Percentiles rank a stretch among this genome's conserved stretches.
Evolutionary conservation across 2,329 filamentous ascomycete species (phyloP).

Genomic region (Stemphylium vesicarium): DNA sequence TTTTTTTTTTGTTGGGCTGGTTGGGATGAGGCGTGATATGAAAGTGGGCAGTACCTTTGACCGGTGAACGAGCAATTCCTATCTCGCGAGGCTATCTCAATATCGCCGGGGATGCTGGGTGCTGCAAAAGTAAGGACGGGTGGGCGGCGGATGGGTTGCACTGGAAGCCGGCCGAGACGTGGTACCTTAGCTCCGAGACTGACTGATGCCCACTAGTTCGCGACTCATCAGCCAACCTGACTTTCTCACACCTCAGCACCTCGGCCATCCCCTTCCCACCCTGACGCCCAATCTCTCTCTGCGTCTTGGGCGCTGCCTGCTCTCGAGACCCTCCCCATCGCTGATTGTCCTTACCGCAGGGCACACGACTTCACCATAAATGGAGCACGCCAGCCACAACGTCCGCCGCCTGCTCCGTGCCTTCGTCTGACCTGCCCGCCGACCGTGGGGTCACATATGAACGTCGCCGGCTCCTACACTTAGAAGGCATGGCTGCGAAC

Average conservation of each 20-base stretch:
- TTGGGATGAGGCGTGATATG: conserved; percentile 19
- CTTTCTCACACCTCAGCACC: conserved; percentile 22
- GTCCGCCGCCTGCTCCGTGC: conserved; percentile 56
- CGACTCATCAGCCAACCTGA: conserved; percentile 16
- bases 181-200: conserved; percentile 14
- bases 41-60: conserved; percentile 37
- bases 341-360: conserved; percentile 44
- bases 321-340: conserved; percentile 26
- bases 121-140: neutral
- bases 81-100: conserved; percentile 13
- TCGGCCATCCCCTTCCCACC: conserved; percentile 17
- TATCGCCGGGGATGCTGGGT: neutral
- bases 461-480: conserved; percentile 29
- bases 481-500: conserved; percentile 53
- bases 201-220: conserved; percentile 16
- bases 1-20: conserved; percentile 38
- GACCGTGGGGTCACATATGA: conserved; percentile 59
- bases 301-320: conserved; percentile 37
- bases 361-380: conserved; percentile 56
- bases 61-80: conserved; percentile 5
- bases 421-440: conserved; percentile 64
- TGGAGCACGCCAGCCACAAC: conserved; percentile 61
- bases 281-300: conserved; percentile 19
- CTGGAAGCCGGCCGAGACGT: conserved; percentile 2
- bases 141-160: conserved; percentile 1